Evolutionary conservation across 176 grass and related monocot species (phyloP).

Genomic region (Urochloa ruziziensis): DNA sequence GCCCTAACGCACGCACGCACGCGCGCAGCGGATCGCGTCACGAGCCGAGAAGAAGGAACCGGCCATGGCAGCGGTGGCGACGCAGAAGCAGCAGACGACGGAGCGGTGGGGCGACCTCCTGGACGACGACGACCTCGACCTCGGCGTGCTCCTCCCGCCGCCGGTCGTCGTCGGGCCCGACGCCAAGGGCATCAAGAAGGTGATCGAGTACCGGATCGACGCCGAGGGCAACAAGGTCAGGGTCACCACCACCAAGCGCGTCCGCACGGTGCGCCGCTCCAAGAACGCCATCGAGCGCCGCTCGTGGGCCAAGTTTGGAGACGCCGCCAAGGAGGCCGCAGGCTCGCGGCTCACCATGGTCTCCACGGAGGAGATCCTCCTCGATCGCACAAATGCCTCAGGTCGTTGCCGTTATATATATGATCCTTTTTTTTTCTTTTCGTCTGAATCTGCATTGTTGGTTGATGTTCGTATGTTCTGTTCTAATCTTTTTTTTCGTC

Average conservation of each 20-base stretch:
- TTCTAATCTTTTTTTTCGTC: no score
- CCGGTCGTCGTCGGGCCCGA: slow-evolving; percentile 68
- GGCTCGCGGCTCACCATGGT: slow-evolving; percentile 77
- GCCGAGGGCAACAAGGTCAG: slow-evolving; percentile 73
- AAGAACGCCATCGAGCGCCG: slow-evolving; percentile 74
- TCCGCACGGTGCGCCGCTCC: slow-evolving; percentile 61
- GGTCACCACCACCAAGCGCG: slow-evolving; percentile 72
- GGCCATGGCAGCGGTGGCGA: slow-evolving; percentile 29
- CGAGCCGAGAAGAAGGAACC: neutral
- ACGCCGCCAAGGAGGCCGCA: slow-evolving; percentile 58
- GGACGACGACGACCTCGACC: slow-evolving; percentile 79
- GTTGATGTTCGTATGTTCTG: neutral
- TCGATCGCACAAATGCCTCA: slow-evolving; percentile 66
- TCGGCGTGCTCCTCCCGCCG: slow-evolving; percentile 63
- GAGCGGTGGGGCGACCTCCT: slow-evolving; percentile 71
- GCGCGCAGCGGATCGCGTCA: neutral
- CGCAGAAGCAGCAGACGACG: slow-evolving; percentile 49
- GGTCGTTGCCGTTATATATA: slow-evolving; percentile 21
- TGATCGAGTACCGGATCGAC: slow-evolving; percentile 69
- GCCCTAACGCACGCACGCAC: neutral
- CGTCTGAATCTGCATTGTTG: neutral
- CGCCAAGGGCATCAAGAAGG: slow-evolving; percentile 68
- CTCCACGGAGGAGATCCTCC: slow-evolving; percentile 82
- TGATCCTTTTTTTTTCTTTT: neutral
- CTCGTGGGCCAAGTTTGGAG: slow-evolving; percentile 78